Base-by-base conservation (phyloP, 306 rosid species). In the Rosa multiflora region DNA sequence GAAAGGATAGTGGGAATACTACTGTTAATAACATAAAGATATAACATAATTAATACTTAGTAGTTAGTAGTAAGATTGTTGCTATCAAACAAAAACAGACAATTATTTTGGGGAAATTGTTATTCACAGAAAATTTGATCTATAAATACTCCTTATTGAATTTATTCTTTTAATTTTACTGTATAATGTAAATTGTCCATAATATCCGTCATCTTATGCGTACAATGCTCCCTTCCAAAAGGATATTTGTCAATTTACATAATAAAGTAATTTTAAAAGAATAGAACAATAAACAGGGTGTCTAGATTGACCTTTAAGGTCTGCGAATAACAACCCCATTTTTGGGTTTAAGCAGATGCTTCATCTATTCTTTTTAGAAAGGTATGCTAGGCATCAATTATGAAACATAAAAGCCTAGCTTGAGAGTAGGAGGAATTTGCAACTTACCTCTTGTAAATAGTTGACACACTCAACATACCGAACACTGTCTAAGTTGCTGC, bases 401-500 rank as follows among this genome's bases (percentile, higher is more conserved):
- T 44, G 67, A 70, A 85, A 73, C 76, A 79, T 68, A 67, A 68
- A 68, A 79, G 75, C 74, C 37, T 74, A 74, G 59, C 77, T 75
- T 63, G 46, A 61, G 46, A 47, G 73, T 63, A 21, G 14, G 46
- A 40, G 72, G 59, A 73, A 29, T 56, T 20, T 67, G 82, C 67
- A 82, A 64, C 89, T 87, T 84, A 90, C 99, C 79, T 94, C 97
- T 88, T 92, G 93, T 79, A 94, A 84, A 87, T 94, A 94, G 85
- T 85, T 88, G 59, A 94, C 92, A 85, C 99, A 94, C 82, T 94
- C 99, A 68, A 73, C 76, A 80, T 89, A 92, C 74, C 99, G 91
- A 70, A 47, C 75, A 74, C 83, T 88, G 83, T 92, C 99, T 86
- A 94, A 86, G 87, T 94, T 94, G 87, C 97, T 94, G 81, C 95